phyloP scores from a whole-genome alignment of 2,329 filamentous ascomycete species.

The Neodidymelliopsis sp. region DNA sequence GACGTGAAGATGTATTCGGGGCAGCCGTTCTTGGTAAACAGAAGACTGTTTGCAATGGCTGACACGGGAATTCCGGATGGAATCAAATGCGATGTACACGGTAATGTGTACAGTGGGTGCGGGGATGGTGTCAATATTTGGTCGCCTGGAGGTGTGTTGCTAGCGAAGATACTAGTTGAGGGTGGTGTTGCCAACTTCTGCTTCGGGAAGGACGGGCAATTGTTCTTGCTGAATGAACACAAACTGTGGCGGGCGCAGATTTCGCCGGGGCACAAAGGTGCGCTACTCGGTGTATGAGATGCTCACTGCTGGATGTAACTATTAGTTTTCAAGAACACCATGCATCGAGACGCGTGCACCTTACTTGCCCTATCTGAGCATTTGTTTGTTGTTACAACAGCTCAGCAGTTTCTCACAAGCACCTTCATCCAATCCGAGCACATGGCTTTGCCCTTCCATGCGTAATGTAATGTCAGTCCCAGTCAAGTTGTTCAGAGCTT shows the following conservation, averaged over 20 bases:
- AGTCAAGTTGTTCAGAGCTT: too few relatives aligned
- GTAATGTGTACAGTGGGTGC: constrained; percentile 62
- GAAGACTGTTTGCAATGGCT: constrained; percentile 31
- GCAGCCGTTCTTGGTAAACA: constrained; percentile 25
- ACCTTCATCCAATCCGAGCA: too few relatives aligned
- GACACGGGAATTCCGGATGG: constrained; percentile 32
- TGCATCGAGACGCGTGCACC: too few relatives aligned
- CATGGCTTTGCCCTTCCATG: too few relatives aligned
- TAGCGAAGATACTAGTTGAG: constrained; percentile 43
- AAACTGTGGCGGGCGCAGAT: constrained; percentile 27
- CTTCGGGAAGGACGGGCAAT: constrained; percentile 54
- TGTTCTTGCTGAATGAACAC: constrained; percentile 57
- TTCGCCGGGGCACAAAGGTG: constrained; percentile 13
- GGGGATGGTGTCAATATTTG: constrained; percentile 59
- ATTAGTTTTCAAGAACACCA: too few relatives aligned
- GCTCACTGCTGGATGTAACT: too few relatives aligned
- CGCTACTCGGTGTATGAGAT: constrained; percentile 18
- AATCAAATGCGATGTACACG: constrained; percentile 41
- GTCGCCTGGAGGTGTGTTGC: constrained; percentile 52
- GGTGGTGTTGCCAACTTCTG: constrained; percentile 58
- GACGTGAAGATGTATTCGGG: constrained; percentile 22
- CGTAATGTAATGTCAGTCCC: too few relatives aligned
- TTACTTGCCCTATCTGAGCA: too few relatives aligned
- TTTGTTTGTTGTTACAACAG: too few relatives aligned
- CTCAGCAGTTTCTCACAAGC: too few relatives aligned